Evolutionary conservation across 805 yeast genomes (phyloP).

Genomic region (Nakazawaea ishiwadae): DNA sequence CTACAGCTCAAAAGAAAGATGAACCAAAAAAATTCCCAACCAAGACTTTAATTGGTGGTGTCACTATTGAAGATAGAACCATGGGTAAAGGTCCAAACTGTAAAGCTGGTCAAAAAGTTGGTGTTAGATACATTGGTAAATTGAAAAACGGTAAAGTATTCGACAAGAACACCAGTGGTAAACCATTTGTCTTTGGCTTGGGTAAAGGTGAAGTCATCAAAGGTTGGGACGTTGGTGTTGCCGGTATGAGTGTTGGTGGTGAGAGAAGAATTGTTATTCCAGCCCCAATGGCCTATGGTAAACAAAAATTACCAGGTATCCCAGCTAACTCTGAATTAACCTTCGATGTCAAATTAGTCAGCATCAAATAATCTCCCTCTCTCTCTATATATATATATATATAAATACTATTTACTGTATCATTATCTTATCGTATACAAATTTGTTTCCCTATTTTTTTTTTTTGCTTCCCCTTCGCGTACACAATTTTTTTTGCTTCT

Average conservation of each 20-base stretch:
- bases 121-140: constrained; percentile 97
- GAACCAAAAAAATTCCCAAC: constrained; percentile 53
- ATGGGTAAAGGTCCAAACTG: constrained; percentile 85
- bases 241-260: constrained; percentile 98
- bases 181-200: constrained; percentile 85
- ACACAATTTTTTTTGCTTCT: too few relatives aligned
- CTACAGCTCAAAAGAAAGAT: constrained; percentile 24
- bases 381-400: too few relatives aligned
- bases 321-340: constrained; percentile 97
- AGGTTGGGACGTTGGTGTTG: constrained; percentile 98
- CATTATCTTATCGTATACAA: too few relatives aligned
- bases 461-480: too few relatives aligned
- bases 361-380: constrained; percentile 57
- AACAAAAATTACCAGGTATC: constrained; percentile 89
- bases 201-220: constrained; percentile 98
- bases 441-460: too few relatives aligned
- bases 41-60: constrained; percentile 88
- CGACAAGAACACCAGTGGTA: constrained; percentile 96
- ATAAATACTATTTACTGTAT: neutral
- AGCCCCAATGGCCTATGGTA: constrained; percentile 95
- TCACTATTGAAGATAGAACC: constrained; percentile 87
- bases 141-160: constrained; percentile 93
- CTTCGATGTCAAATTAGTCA: constrained; percentile 91
- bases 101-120: constrained; percentile 84
- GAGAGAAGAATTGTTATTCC: constrained; percentile 98